Evolutionary conservation across 2,329 filamentous ascomycete genomes (phyloP), one percentile per base, ranked within the genome.

Genomic region (Cercospora sojina): DNA sequence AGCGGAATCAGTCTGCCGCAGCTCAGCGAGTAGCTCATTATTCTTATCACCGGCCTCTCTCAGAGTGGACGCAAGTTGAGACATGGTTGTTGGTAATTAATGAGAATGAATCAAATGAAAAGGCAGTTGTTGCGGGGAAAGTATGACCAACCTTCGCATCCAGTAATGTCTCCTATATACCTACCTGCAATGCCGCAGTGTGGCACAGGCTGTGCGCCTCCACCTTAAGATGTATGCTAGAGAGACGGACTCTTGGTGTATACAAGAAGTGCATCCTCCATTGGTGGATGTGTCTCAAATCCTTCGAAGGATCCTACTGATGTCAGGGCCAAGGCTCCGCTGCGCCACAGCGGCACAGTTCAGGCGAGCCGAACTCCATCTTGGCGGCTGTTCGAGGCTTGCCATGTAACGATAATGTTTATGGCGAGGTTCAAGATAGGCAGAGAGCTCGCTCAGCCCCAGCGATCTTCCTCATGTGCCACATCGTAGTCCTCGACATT

Each of bases 1-100:
- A 0, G 84, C 84, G 70, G 85, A 80, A 69, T 85, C 81, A 1
- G 84, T 85, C 59, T 83, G 76, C 20, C 80, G 74, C 27, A 88
- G 79, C 12, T 80, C 80, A 35, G 75, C 69, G 7, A 86, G 78
- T 2, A 87, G 79, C 41, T 81, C 68, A 38, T 56, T 55, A 58
- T 78, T 77, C 32, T 70, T 69, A 23, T 67, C 62, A 13, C 71
- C 64, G 12, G 72, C 71, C 60, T 73, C 65, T 32, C 59, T 62
- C 16, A 71, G 63, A 13, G 62, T 64, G 9, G 58, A 62, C 35
- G 38, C 55, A 18, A 71, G 68, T 59, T 67, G 64, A 10, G 69
- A 71, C 69, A 71, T 70, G 31, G 32, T 65, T 18, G 18, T 20
- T 13, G n/a, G 6, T 55, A 8, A 41, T 41, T 2, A 6, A n/a